These are phyloP conservation scores for Galerina sulciceps DNA, from an alignment of 768 basidiomycete genomes.

Conservation along the genomic window DNA sequence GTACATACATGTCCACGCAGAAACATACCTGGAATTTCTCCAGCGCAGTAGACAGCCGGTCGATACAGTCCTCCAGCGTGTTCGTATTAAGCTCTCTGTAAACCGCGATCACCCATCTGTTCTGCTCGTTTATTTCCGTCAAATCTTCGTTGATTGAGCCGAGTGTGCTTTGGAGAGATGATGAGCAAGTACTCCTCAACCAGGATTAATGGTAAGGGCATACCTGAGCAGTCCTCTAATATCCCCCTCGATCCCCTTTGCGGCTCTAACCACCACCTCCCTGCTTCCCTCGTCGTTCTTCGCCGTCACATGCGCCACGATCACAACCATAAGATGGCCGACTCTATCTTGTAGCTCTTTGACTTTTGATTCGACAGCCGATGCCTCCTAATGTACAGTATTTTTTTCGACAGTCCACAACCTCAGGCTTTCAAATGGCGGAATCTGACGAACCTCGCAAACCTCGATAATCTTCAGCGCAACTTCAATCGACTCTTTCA, in stretches of 20 bases:
- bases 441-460: slow-evolving; percentile 1
- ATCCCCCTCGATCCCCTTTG: slow-evolving; percentile 3
- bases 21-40: slow-evolving; percentile 2
- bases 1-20: neutral
- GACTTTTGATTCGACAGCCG: slow-evolving; percentile 4
- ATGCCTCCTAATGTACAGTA: neutral
- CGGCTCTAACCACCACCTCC: neutral
- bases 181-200: neutral
- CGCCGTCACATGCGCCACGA: slow-evolving; percentile 1
- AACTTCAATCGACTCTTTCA: slow-evolving; percentile 6
- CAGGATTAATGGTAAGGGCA: neutral
- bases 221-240: neutral
- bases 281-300: slow-evolving; percentile 4
- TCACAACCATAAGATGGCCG: slow-evolving; percentile 3
- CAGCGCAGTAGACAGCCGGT: neutral
- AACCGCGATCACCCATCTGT: neutral
- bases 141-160: slow-evolving; percentile 7
- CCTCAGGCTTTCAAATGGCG: neutral
- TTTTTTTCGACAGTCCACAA: too few species aligned
- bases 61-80: neutral
- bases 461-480: slow-evolving; percentile 7
- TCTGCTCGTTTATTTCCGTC: neutral
- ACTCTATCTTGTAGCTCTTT: slow-evolving; percentile 8
- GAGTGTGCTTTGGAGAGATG: neutral
- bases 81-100: neutral